A percentile compares a stretch with the other conserved stretches of the same genome.
These are phyloP conservation scores for Chlorella sp. DNA, from an alignment of 139 green algal genomes.

Conservation along the genomic window DNA sequence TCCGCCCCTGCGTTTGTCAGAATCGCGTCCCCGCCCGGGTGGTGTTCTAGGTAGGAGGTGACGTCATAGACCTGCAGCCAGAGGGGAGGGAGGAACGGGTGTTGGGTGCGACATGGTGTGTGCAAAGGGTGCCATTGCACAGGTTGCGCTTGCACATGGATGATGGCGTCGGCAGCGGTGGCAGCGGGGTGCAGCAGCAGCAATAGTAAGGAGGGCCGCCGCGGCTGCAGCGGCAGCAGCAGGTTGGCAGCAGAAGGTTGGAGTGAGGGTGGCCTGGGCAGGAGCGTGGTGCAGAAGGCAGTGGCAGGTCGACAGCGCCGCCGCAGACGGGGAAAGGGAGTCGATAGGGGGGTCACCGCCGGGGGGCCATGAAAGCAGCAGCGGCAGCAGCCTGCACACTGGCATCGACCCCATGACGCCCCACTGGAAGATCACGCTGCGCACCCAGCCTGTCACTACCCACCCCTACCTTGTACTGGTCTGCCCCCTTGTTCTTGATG, in stretches of 20 bases:
- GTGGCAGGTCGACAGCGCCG: too few species aligned
- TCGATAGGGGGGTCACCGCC: too few species aligned
- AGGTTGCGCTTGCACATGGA: neutral
- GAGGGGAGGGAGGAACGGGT: neutral
- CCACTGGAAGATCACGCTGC: neutral
- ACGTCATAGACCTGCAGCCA: conserved; percentile 85
- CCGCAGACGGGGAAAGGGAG: too few species aligned
- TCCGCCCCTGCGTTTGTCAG: conserved; percentile 84
- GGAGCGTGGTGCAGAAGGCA: neutral
- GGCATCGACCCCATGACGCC: neutral
- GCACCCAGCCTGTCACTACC: neutral
- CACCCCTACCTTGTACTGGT: neutral
- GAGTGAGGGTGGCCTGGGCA: neutral
- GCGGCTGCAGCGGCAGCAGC: too few species aligned
- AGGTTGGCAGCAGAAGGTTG: too few species aligned
- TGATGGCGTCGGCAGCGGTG: neutral
- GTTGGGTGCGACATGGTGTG: neutral
- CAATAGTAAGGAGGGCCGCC: too few species aligned
- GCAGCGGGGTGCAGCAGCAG: neutral
- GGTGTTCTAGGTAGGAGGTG: conserved; percentile 88
- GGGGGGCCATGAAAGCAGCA: too few species aligned
- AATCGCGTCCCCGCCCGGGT: conserved; percentile 90
- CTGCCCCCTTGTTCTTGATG: conserved; percentile 25
- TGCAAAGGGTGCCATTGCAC: neutral
- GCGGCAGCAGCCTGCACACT: neutral